Base-by-base conservation (phyloP, 2,329 filamentous ascomycete genomes). In the Aureobasidium musti region DNA sequence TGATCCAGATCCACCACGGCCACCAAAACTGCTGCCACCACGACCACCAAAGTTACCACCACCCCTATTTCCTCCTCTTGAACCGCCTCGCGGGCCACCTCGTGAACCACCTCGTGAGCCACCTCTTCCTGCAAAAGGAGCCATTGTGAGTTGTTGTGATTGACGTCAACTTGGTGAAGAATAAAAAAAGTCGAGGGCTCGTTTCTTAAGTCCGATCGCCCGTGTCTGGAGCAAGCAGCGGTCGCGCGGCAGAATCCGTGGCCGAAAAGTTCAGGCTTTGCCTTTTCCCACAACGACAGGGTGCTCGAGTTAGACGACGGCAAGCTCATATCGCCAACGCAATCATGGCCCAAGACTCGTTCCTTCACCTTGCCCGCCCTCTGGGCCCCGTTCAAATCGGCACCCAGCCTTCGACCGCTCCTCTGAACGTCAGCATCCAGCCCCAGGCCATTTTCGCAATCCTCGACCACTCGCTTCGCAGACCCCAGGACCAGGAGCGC, bases 361-460 rank as follows among this genome's bases (percentile, higher is more conserved):
- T 97, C 84, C 88, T 98, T 76, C 95, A 99, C 80, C 89, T 99
- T 72, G 89, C 94, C 77, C 89, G 95, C 80, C 95, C 95, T 75
- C 85, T 98, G 71, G 92, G 92, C 79, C 92, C 92, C 72, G 88
- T 89, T 70, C 83, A 87, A 68, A 84, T 92, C 74, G 91, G 90
- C 77, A 87, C 91, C 76, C 90, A 92, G 80, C 88, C 89, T 76
- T 92, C 89, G 74, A 94, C 92, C 79, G 90, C 92, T 81, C 95
- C 95, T 80, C 87, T 99, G 79, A 91, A 89, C 79, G 92, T 99
- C 77, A 90, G 91, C 77, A 91, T 99, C 79, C 95, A 97, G 80
- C 93, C 95, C 75, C 93, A 97, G 86, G 87, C 87, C 69, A 82
- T 89, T 67, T 88, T 89, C 82, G 86, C 84, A 69, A 80, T 89